Evolutionary conservation across 495 filamentous ascomycete genomes (phyloP).

Genomic region (Penicillium bovifimosum): DNA sequence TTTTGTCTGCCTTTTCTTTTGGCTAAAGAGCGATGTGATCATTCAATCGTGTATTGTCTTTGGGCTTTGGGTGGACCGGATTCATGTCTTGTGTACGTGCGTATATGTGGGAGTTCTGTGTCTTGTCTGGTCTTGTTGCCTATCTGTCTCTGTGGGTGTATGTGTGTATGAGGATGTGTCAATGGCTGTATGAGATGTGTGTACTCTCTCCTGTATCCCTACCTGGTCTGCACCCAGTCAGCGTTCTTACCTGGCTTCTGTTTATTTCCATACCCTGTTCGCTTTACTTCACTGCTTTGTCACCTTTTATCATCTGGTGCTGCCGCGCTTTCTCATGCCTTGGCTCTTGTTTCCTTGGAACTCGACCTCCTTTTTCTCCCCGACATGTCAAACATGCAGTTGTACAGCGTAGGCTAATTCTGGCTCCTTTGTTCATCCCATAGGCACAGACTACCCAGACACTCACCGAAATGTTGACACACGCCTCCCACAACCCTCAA

Average conservation of each 20-base stretch:
- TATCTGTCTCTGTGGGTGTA: slow-evolving; percentile 1
- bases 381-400: slow-evolving; percentile 10
- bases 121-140: background rate
- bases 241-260: slow-evolving; percentile 11
- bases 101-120: slow-evolving; percentile 17
- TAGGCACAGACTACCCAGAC: slow-evolving; percentile 39
- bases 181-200: slow-evolving; percentile 15
- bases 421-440: slow-evolving; percentile 19
- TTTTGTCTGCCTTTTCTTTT: slow-evolving; percentile 6
- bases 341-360: slow-evolving; percentile 15
- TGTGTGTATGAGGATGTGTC: slow-evolving; percentile 9
- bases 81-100: slow-evolving; percentile 12
- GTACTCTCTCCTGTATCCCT: slow-evolving; percentile 20
- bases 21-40: slow-evolving; percentile 15
- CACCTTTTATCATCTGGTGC: slow-evolving; percentile 17
- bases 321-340: slow-evolving; percentile 18
- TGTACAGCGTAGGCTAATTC: slow-evolving; percentile 45
- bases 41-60: slow-evolving; percentile 17
- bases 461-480: slow-evolving; percentile 26
- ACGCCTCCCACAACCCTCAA: slow-evolving; percentile 19
- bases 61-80: slow-evolving; percentile 12
- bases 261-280: slow-evolving; percentile 29
- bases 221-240: slow-evolving; percentile 8
- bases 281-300: slow-evolving; percentile 22
- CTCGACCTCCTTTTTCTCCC: slow-evolving; percentile 13